Conservation (phyloP, 2,329 filamentous ascomycete genomes). For the Celoporthe dispersa region DNA sequence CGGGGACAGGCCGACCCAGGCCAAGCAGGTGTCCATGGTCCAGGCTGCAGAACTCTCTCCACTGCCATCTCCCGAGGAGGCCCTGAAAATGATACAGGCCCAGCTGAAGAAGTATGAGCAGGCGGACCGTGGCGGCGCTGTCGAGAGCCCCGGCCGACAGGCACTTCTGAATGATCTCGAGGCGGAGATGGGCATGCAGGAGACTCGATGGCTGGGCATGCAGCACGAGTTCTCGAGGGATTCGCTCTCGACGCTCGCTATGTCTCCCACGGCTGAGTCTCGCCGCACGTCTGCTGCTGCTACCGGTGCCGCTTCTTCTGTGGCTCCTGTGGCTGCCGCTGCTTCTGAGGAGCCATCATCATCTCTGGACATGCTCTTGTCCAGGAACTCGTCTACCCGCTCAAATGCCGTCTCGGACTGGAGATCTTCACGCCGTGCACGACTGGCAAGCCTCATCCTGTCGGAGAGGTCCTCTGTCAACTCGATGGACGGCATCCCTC, state of each 20-base stretch:
- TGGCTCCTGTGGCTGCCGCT: not conserved
- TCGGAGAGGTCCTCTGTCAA: slow-evolving; percentile 18
- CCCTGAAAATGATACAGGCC: slow-evolving; percentile 54
- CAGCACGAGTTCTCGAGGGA: slow-evolving; percentile 56
- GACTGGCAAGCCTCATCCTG: slow-evolving; percentile 39
- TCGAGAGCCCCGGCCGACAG: slow-evolving; percentile 46
- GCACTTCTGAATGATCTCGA: slow-evolving; percentile 63
- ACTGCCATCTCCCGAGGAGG: slow-evolving; percentile 55
- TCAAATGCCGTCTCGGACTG: slow-evolving; percentile 38
- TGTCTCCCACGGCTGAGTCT: slow-evolving; percentile 40
- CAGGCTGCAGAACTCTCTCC: slow-evolving; percentile 56
- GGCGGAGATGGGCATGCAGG: slow-evolving; percentile 64
- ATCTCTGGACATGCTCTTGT: slow-evolving; percentile 18
- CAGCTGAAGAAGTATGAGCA: slow-evolving; percentile 56
- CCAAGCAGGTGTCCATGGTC: slow-evolving; percentile 48
- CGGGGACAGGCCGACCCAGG: slow-evolving; percentile 40
- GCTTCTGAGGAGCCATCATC: not conserved
- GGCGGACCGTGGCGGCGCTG: slow-evolving; percentile 39
- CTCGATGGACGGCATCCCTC: slow-evolving; percentile 35
- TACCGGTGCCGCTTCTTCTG: not conserved
- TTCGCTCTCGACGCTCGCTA: slow-evolving; percentile 53
- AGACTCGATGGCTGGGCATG: slow-evolving; percentile 63
- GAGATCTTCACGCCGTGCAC: slow-evolving; percentile 44
- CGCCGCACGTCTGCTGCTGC: slow-evolving; percentile 32
- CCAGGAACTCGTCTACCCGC: slow-evolving; percentile 33